Evolutionary conservation across 1,284 basidiomycete genomes (phyloP), one percentile per base, ranked within the genome.

Genomic region (Sphaerobolus stellatus): DNA sequence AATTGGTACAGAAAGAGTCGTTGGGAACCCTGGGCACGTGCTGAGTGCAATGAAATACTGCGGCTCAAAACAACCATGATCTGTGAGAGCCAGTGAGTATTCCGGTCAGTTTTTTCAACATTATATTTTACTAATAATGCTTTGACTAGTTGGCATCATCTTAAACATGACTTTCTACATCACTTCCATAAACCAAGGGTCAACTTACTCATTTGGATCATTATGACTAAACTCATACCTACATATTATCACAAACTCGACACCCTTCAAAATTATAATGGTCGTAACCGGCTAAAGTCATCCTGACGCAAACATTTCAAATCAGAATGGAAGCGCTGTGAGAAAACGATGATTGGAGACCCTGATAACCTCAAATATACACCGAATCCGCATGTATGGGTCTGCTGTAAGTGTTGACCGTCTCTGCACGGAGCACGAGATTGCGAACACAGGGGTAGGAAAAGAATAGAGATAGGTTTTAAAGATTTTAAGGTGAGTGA

Each of bases 221-320:
- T 71, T 1, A 50, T 69, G 18, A 54, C 47, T 4, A 69, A 71
- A 41, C 59, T 71, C 3, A 65, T 61, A 3, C 70, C 68, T n/a
- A 56, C 31, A 4, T 72, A 71, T 58, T 64, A 70, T 43, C 54
- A 54, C 16, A 68, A 66, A 49, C 60, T 72, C 1, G 59, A 66
- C 24, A 9, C 43, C 4, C 20, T 64, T 1, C 54, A 68, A 9
- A 58, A 20, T 2, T 52, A 63, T n/a, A 64, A 56, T 24, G 69
- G 66, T 1, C 61, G 67, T 2, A 66, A 62, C 50, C 62, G 64
- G 8, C 62, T 66, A 47, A 56, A 65, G 2, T 45, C 61, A 13
- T 51, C 56, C 2, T 72, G 71, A 71, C 59, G 65, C 14, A 66
- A 68, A 52, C 53, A 25, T 4, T 70, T 73, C 65, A 71, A 72